A percentile compares a stretch with the other conserved stretches of the same genome.
These are phyloP conservation scores for Cyphellophora attinorum DNA, from an alignment of 2,329 filamentous ascomycete species.

Conservation along the genomic window DNA sequence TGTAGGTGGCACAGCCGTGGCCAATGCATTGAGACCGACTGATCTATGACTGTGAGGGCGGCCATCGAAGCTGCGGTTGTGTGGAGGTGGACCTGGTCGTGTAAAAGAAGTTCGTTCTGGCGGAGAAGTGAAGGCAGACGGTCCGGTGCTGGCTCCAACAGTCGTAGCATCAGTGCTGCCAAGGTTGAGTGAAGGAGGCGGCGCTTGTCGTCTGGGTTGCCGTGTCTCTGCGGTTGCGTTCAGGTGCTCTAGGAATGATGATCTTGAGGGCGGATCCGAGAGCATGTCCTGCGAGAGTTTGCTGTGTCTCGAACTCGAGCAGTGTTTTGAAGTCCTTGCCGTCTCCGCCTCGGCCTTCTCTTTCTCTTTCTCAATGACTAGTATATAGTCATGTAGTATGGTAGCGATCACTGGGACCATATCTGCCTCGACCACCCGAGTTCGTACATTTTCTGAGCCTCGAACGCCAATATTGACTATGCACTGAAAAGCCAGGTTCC, in stretches of 20 bases:
- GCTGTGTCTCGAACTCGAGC: constrained; percentile 23
- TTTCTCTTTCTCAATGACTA: constrained; percentile 84
- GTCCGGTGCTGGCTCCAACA: constrained; percentile 51
- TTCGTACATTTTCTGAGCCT: constrained; percentile 87
- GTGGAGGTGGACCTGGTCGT: constrained; percentile 35
- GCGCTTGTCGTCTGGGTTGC: constrained; percentile 63
- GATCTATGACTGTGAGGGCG: constrained; percentile 39
- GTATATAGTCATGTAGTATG: constrained; percentile 96
- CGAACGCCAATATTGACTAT: constrained; percentile 97
- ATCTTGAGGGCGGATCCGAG: constrained; percentile 22
- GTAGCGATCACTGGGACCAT: constrained; percentile 99
- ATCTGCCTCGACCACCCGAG: constrained; percentile 92
- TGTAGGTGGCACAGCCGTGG: constrained; percentile 56
- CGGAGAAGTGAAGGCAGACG: constrained; percentile 59
- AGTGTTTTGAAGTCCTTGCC: constrained; percentile 26
- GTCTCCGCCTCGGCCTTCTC: constrained; percentile 75
- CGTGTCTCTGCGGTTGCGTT: constrained; percentile 49
- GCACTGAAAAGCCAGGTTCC: constrained; percentile 98
- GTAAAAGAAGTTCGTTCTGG: constrained; percentile 60
- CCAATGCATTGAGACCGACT: constrained; percentile 56
- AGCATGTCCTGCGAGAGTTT: constrained; percentile 19
- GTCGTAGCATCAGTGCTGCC: constrained; percentile 30
- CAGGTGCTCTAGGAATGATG: constrained; percentile 36
- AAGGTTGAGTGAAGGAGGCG: constrained; percentile 52
- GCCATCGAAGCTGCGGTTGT: constrained; percentile 35